Evolutionary conservation across 1,284 basidiomycete species (phyloP).

Genomic region (Pholiota adiposa): DNA sequence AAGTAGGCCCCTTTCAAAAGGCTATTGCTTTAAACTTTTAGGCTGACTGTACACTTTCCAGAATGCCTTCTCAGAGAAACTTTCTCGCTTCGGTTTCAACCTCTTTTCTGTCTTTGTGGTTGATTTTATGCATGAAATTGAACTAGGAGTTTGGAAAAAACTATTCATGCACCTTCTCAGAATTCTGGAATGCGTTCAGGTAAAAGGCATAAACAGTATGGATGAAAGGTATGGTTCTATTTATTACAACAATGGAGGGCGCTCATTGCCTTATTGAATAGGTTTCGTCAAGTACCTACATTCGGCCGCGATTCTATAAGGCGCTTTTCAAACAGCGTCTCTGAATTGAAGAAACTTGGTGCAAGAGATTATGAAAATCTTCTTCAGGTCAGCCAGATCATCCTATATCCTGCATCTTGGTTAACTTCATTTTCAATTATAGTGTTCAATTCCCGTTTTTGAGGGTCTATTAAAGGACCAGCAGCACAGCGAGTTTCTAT

Average conservation of each 20-base stretch:
- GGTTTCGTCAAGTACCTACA: constrained; percentile 22
- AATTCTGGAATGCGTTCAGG: background rate
- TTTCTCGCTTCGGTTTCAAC: constrained; percentile 20
- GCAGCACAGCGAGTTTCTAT: constrained; percentile 9
- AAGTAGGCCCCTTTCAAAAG: constrained; percentile 8
- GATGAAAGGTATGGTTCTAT: background rate
- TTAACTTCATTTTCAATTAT: too few relatives aligned
- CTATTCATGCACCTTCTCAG: constrained; percentile 33
- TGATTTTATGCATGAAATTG: constrained; percentile 35
- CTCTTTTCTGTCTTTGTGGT: constrained; percentile 27
- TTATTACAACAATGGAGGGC: background rate
- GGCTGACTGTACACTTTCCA: constrained; percentile 15
- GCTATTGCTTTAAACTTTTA: background rate
- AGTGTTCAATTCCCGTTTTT: constrained; percentile 15
- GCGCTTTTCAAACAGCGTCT: constrained; percentile 28
- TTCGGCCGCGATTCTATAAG: constrained; percentile 32
- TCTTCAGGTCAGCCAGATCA: constrained; percentile 21
- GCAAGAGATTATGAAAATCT: constrained; percentile 34
- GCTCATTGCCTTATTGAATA: constrained; percentile 7
- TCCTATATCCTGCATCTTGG: too few relatives aligned
- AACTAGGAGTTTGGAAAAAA: constrained; percentile 32
- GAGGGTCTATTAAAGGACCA: constrained; percentile 2
- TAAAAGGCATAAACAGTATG: background rate
- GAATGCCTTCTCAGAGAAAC: constrained; percentile 32
- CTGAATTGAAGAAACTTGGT: constrained; percentile 32